phyloP scores from a whole-genome alignment of 129 eudicot species.

The Logfia minima region DNA sequence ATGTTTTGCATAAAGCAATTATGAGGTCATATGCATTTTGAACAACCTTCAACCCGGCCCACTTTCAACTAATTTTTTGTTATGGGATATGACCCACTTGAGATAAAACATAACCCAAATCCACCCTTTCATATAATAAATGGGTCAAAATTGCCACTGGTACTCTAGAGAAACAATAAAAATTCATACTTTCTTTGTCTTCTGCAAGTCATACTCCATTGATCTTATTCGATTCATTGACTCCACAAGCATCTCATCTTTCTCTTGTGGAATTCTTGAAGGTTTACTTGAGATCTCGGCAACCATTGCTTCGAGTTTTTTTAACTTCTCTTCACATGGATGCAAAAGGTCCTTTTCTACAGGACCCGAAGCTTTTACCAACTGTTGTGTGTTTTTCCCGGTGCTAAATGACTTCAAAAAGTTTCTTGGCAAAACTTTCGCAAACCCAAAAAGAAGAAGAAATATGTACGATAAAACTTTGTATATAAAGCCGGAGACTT shows the following conservation, averaged over 20 bases:
- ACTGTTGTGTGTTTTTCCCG: slow-evolving; percentile 21
- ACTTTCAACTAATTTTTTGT: background rate
- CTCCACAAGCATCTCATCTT: slow-evolving; percentile 74
- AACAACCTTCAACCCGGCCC: background rate
- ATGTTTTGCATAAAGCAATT: background rate
- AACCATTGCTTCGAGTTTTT: slow-evolving; percentile 64
- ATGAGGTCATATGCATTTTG: background rate
- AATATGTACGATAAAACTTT: slow-evolving; percentile 48
- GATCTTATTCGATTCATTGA: slow-evolving; percentile 78
- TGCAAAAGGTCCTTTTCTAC: slow-evolving; percentile 46
- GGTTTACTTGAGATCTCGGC: slow-evolving; percentile 77
- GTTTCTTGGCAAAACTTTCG: slow-evolving; percentile 39
- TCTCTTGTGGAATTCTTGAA: slow-evolving; percentile 75
- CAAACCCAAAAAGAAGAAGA: slow-evolving; percentile 43
- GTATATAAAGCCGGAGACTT: slow-evolving; percentile 36
- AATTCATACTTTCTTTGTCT: slow-evolving; percentile 68
- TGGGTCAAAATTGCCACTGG: background rate
- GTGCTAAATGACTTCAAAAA: slow-evolving; percentile 25
- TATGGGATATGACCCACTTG: background rate
- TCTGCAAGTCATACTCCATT: slow-evolving; percentile 92
- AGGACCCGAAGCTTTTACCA: slow-evolving; percentile 31
- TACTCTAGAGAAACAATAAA: background rate
- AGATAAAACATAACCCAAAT: slow-evolving; percentile 1
- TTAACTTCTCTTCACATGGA: slow-evolving; percentile 75
- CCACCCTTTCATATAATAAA: background rate